These are phyloP conservation scores for Quercus alba DNA, from an alignment of 306 rosid species.

Conservation along the genomic window DNA sequence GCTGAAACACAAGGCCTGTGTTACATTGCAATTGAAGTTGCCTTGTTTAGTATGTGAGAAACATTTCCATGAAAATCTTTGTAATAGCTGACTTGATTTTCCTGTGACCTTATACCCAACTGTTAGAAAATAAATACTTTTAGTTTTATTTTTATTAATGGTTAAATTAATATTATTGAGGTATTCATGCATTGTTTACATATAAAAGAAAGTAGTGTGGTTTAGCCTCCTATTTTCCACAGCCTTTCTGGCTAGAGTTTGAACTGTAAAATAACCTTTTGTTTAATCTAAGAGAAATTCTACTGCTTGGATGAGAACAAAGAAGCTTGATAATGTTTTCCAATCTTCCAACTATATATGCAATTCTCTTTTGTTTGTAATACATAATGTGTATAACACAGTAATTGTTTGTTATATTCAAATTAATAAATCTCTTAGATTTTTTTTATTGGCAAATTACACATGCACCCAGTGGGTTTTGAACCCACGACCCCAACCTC, in stretches of 20 bases:
- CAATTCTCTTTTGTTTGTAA: neutral
- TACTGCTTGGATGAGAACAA: neutral
- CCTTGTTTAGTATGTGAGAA: neutral
- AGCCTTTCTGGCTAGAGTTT: too few relatives aligned
- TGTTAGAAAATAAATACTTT: too few relatives aligned
- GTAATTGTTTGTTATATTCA: neutral
- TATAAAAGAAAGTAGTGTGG: too few relatives aligned
- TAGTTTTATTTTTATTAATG: too few relatives aligned
- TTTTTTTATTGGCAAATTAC: neutral
- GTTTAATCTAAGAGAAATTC: neutral
- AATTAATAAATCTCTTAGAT: neutral
- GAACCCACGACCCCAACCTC: too few relatives aligned
- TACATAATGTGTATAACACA: neutral
- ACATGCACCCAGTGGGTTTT: too few relatives aligned
- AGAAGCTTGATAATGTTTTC: neutral
- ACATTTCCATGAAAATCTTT: neutral
- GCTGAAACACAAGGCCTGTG: neutral
- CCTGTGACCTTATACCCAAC: neutral
- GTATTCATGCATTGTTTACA: too few relatives aligned
- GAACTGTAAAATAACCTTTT: neutral
- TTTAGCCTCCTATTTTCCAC: too few relatives aligned
- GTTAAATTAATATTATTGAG: too few relatives aligned
- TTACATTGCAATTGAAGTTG: neutral
- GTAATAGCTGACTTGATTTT: neutral
- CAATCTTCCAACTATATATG: neutral